Percentiles rank a stretch among this genome's conserved stretches.
Evolutionary conservation across 1,284 basidiomycete species (phyloP).

Genomic region (Somion occarium): DNA sequence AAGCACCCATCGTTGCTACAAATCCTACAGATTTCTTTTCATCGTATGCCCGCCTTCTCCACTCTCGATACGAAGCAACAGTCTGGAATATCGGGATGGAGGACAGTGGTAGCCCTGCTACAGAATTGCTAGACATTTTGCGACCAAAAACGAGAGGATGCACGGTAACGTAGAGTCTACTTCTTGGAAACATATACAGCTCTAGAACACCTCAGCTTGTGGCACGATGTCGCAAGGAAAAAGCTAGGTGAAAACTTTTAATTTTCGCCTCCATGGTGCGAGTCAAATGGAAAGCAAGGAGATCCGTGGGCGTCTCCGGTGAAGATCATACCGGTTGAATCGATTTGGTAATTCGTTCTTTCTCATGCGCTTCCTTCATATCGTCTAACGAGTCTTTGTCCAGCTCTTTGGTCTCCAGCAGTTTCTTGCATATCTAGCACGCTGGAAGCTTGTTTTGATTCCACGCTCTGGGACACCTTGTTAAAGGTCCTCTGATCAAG

Average conservation of each 20-base stretch:
- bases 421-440: too few relatives aligned
- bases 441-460: too few relatives aligned
- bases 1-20: constrained; percentile 96
- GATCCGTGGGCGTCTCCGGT: too few relatives aligned
- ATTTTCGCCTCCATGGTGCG: not conserved
- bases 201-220: not conserved
- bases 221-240: not conserved
- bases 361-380: too few relatives aligned
- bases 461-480: too few relatives aligned
- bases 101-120: constrained; percentile 35
- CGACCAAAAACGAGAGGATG: not conserved
- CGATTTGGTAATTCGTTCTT: too few relatives aligned
- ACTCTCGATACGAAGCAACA: constrained; percentile 67
- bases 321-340: too few relatives aligned
- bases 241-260: not conserved
- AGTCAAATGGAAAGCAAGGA: not conserved
- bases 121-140: constrained; percentile 15
- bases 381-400: too few relatives aligned
- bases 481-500: too few relatives aligned
- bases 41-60: constrained; percentile 65
- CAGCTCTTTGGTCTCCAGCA: too few relatives aligned
- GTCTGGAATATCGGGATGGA: constrained; percentile 77
- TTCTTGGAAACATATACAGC: not conserved
- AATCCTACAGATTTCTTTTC: constrained; percentile 76
- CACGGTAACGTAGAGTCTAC: too few relatives aligned